Evolutionary conservation across 306 rosid genomes (phyloP).

Genomic region (Malus orientalis): DNA sequence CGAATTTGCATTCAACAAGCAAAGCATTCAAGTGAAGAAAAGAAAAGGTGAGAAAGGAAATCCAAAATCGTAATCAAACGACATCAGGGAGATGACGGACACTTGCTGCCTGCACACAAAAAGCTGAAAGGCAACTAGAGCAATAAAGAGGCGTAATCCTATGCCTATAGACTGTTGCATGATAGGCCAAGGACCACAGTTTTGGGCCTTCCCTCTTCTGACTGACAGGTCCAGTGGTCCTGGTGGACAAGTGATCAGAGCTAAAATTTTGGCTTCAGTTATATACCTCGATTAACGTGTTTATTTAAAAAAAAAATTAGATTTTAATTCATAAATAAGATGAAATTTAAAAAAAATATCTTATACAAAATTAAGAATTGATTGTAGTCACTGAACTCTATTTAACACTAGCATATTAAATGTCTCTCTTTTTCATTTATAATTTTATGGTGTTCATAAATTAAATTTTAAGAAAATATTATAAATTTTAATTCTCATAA

Average conservation of each 20-base stretch:
- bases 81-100: too few relatives aligned
- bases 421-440: too few relatives aligned
- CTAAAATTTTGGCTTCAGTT: not conserved
- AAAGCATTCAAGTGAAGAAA: not conserved
- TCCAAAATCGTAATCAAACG: not conserved
- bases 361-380: too few relatives aligned
- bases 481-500: too few relatives aligned
- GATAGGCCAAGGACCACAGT: slow-evolving; percentile 19
- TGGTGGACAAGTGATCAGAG: not conserved
- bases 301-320: too few relatives aligned
- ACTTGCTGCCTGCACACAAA: not conserved
- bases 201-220: not conserved
- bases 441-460: too few relatives aligned
- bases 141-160: not conserved
- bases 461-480: too few relatives aligned
- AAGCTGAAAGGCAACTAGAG: not conserved
- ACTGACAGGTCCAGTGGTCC: slow-evolving; percentile 9
- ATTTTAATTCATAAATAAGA: too few relatives aligned
- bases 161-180: not conserved
- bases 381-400: too few relatives aligned
- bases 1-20: not conserved
- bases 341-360: too few relatives aligned
- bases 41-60: not conserved
- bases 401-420: too few relatives aligned
- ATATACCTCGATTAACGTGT: not conserved